Conservation (phyloP, 2,329 filamentous ascomycete genomes). For the Fusarium hostae region DNA sequence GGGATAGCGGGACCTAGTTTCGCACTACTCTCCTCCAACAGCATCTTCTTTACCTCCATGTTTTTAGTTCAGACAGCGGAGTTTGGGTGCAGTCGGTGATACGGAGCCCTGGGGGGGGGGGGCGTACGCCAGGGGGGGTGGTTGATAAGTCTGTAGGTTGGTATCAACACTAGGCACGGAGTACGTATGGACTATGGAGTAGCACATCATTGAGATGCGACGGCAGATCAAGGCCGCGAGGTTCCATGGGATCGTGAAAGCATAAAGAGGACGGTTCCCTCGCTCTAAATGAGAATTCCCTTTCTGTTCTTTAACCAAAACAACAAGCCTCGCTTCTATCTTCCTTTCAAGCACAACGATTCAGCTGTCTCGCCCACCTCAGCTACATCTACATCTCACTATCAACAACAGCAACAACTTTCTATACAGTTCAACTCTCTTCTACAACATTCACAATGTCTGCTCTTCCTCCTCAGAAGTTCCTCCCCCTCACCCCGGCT, state of each 20-base stretch:
- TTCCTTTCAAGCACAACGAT: slow-evolving; percentile 21
- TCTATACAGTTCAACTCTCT: neutral
- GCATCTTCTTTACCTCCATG: neutral
- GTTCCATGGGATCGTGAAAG: slow-evolving; percentile 19
- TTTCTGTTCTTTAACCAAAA: slow-evolving; percentile 32
- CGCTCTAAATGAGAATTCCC: slow-evolving; percentile 23
- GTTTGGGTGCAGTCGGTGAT: slow-evolving; percentile 30
- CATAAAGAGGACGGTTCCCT: slow-evolving; percentile 46
- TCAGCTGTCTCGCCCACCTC: slow-evolving; percentile 41
- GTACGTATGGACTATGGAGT: slow-evolving; percentile 24
- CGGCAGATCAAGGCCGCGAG: slow-evolving; percentile 10
- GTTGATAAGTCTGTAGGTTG: neutral
- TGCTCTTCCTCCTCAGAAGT: slow-evolving; percentile 42
- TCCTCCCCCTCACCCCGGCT: slow-evolving; percentile 42
- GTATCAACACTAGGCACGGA: neutral
- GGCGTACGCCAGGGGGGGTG: slow-evolving; percentile 27
- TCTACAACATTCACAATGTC: slow-evolving; percentile 37
- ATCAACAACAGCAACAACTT: slow-evolving; percentile 8
- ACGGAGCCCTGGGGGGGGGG: slow-evolving; percentile 25
- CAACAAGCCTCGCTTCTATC: slow-evolving; percentile 27
- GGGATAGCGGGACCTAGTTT: slow-evolving; percentile 31
- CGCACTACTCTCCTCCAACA: neutral
- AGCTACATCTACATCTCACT: slow-evolving; percentile 29
- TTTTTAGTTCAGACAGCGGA: neutral
- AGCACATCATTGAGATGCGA: slow-evolving; percentile 26